A percentile compares a stretch with the other conserved stretches of the same genome.
Evolutionary conservation across 78 protist species (phyloP).

Genomic region (Anaeramoeba ignava): DNA sequence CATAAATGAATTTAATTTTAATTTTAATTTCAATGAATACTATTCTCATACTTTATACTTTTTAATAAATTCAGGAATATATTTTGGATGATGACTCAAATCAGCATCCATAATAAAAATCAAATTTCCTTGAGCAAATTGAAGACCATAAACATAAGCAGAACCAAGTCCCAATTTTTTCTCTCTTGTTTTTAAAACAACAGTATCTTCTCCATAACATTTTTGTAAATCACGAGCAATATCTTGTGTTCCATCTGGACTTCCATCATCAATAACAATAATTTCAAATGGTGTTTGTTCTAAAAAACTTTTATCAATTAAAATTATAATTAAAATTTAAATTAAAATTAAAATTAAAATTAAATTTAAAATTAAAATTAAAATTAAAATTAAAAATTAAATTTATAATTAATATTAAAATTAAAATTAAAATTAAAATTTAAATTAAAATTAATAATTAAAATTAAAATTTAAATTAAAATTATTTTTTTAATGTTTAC

Average conservation of each 20-base stretch:
- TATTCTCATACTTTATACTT: background rate
- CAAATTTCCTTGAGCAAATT: constrained; percentile 65
- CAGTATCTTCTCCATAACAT: background rate
- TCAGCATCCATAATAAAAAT: constrained; percentile 81
- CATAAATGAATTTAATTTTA: too few species aligned
- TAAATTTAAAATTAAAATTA: too few species aligned
- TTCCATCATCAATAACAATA: background rate
- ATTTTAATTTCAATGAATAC: too few species aligned
- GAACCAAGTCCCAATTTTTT: constrained; percentile 1
- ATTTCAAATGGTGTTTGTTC: background rate
- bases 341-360: too few species aligned
- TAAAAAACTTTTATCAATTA: too few species aligned
- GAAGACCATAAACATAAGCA: constrained; percentile 68
- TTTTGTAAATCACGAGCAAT: background rate
- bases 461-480: too few species aligned
- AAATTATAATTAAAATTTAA: too few species aligned
- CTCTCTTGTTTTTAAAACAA: background rate
- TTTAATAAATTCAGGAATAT: constrained; percentile 65
- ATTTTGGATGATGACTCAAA: constrained; percentile 78
- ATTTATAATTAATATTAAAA: too few species aligned
- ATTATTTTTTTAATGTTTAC: too few species aligned
- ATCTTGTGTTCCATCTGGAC: constrained; percentile 1
- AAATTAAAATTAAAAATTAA: too few species aligned
- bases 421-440: too few species aligned
- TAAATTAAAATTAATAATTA: too few species aligned